phyloP scores from a whole-genome alignment of 2,329 filamentous ascomycete species.

The Sporothrix luriei region DNA sequence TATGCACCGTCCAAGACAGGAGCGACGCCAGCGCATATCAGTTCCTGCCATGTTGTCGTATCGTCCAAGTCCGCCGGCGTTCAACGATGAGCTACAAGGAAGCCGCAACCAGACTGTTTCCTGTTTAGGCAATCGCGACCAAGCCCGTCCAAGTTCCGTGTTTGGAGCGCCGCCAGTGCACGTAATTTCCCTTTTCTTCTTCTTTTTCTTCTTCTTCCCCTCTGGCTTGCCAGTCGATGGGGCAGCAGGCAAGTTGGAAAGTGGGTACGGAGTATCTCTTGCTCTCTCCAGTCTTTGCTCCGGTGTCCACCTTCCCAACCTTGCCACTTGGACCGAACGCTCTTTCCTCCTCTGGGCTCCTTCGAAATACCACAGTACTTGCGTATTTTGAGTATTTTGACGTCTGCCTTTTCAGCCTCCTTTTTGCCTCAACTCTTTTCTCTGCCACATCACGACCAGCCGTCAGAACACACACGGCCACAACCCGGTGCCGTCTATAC shows the following conservation, averaged over 20 bases:
- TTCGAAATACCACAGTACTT: constrained; percentile 1
- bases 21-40: neutral
- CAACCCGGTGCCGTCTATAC: neutral
- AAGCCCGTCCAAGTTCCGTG: constrained; percentile 8
- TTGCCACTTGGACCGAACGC: constrained; percentile 7
- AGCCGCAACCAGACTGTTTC: constrained; percentile 23
- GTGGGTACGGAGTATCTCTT: neutral
- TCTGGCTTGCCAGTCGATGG: constrained; percentile 16
- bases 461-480: neutral
- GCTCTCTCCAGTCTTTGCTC: constrained; percentile 15
- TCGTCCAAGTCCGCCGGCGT: too few species aligned
- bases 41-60: neutral
- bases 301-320: constrained; percentile 27
- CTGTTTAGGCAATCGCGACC: constrained; percentile 22
- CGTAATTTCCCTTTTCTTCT: constrained; percentile 25
- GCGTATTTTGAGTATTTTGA: constrained; percentile 10
- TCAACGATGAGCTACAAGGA: neutral
- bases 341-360: neutral
- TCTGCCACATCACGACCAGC: constrained; percentile 1
- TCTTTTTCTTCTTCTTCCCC: neutral
- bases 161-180: neutral
- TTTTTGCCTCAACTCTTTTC: neutral
- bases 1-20: constrained; percentile 8
- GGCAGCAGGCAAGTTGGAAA: constrained; percentile 1
- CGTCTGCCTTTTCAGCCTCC: neutral